Base-by-base conservation (phyloP, 176 grass and related monocot species). In the Oryza meridionalis region DNA sequence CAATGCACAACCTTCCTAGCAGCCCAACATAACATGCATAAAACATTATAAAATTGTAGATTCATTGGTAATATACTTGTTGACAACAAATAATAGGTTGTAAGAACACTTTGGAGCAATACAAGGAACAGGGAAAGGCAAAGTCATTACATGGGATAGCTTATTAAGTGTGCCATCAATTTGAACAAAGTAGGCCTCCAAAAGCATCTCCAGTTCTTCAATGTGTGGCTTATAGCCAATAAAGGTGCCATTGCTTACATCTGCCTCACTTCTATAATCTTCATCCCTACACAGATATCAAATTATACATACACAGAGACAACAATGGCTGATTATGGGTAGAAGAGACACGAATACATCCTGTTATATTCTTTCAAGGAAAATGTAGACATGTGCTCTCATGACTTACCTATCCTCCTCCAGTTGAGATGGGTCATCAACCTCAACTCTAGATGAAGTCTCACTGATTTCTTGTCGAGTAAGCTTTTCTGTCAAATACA, bases 111-210 rank as follows among this genome's bases (percentile, higher is more conserved):
- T 81, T 65, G 31, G n/a, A 81, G 35, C 22, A 1, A 25, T 67
- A 8, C 49, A 77, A 69, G 35, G 67, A 83, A 33, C 13, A 82
- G 19, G 61, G 2, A 1, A 83, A 84, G 70, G 49, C 12, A 31
- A 77, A n/a, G 44, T 58, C 37, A 51, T 83, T 93, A 96, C 94
- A 83, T 96, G 94, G 21, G 88, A 96, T 85, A 96, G 78, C 77
- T 96, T 96, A 72, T 96, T 96, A 53, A 96, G 91, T 40, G 94
- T 93, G 40, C 94, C 94, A 76, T 96, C 94, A 73, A 96, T 91
- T 76, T 93, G 94, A n/a, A 96, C 94, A 87, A 96, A 96, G 69
- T 96, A 96, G 64, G 94, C 94, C 79, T 96, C 94, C 65, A 96
- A 83, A 88, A 93, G 94, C 94, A 96, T 96, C 86, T 96, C 94